Conservation (phyloP, 441 rosid genomes). For the Arabidopsis lyrata region DNA sequence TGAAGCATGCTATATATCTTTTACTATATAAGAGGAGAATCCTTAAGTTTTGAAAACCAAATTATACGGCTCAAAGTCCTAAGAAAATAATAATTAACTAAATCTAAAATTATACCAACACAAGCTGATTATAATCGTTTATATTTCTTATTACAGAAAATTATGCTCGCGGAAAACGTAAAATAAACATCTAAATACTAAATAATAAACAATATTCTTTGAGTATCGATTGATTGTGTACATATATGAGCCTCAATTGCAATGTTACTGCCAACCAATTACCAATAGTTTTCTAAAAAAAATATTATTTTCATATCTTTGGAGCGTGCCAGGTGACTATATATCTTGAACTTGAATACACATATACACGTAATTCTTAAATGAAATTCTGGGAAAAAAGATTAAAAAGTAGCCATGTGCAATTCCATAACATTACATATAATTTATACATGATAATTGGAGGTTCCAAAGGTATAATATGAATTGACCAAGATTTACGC, state of each 20-base stretch:
- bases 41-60: background rate
- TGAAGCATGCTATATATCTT: background rate
- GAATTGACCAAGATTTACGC: constrained; percentile 10
- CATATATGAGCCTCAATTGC: background rate
- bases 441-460: background rate
- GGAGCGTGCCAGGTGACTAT: background rate
- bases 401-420: too few relatives aligned
- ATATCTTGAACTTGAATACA: background rate
- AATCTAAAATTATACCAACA: background rate
- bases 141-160: background rate
- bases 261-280: background rate
- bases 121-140: too few relatives aligned
- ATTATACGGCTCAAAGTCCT: background rate
- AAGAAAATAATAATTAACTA: background rate
- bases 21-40: background rate
- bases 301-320: background rate
- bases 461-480: background rate
- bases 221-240: background rate
- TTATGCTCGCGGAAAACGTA: background rate
- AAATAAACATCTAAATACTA: background rate
- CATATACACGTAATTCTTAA: background rate
- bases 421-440: too few relatives aligned
- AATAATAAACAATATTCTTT: background rate
- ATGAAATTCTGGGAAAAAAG: too few relatives aligned
- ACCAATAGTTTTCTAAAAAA: background rate